Percentiles rank a stretch among this genome's conserved stretches.
These are phyloP conservation scores for Aureobasidium sp. DNA, from an alignment of 2,329 filamentous ascomycete species.

Conservation along the genomic window DNA sequence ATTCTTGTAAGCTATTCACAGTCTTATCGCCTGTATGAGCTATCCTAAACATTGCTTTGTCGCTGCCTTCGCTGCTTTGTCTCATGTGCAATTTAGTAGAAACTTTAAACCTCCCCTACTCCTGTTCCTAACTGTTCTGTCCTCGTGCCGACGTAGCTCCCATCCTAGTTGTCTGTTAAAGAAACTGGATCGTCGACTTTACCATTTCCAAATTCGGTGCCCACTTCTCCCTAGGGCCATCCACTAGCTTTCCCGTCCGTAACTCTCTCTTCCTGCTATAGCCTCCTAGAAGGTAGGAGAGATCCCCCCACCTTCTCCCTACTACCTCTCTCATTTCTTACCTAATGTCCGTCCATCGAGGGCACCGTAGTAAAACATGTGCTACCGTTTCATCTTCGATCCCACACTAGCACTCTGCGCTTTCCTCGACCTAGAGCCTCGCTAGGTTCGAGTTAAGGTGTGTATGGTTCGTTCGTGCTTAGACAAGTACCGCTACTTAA, in stretches of 20 bases:
- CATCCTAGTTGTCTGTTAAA: not conserved
- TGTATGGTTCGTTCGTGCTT: not conserved
- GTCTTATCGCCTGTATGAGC: not conserved
- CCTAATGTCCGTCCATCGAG: not conserved
- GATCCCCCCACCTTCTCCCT: no score
- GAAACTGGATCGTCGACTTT: not conserved
- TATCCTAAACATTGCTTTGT: not conserved
- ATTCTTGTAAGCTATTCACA: not conserved
- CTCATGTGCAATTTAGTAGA: no score
- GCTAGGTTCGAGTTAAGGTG: not conserved
- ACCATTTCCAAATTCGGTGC: not conserved
- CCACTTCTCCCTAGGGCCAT: no score
- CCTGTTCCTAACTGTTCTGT: not conserved
- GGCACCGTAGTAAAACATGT: not conserved
- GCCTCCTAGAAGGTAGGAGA: no score
- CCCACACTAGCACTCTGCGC: not conserved
- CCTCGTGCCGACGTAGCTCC: not conserved
- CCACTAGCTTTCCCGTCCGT: no score
- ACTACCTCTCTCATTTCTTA: no score
- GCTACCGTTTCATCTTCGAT: not conserved
- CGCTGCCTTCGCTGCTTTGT: not conserved
- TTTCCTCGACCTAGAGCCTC: not conserved
- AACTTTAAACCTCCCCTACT: no score
- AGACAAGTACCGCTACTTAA: not conserved
- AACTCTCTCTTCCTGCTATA: no score